Evolutionary conservation across 768 basidiomycete species (phyloP).

Genomic region (Xanthoconium purpureum): DNA sequence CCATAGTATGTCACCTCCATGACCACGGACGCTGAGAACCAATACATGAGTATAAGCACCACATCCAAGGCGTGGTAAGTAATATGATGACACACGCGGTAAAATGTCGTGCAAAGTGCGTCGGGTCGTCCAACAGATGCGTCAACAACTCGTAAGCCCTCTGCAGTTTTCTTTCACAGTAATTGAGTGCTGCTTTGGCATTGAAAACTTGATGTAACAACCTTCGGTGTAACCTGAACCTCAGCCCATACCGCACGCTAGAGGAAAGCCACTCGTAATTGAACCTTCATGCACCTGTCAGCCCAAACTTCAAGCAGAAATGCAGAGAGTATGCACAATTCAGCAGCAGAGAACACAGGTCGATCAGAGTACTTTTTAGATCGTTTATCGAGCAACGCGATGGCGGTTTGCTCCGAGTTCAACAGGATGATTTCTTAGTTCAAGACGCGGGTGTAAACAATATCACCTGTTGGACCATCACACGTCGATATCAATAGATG

Average conservation of each 20-base stretch:
- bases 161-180: slow-evolving; percentile 14
- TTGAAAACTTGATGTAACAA: slow-evolving; percentile 20
- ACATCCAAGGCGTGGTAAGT: too few species aligned
- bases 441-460: slow-evolving; percentile 29
- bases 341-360: background rate
- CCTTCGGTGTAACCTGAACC: slow-evolving; percentile 22
- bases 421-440: slow-evolving; percentile 44
- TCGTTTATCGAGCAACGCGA: slow-evolving; percentile 50
- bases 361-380: slow-evolving; percentile 47
- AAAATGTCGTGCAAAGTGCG: slow-evolving; percentile 7
- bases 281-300: slow-evolving; percentile 11
- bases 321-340: slow-evolving; percentile 1
- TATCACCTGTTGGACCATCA: background rate
- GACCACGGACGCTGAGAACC: slow-evolving; percentile 1
- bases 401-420: slow-evolving; percentile 41
- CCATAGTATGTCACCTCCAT: slow-evolving; percentile 21
- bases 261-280: slow-evolving; percentile 15
- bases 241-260: slow-evolving; percentile 19
- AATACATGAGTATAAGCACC: background rate
- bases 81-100: slow-evolving; percentile 3
- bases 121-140: slow-evolving; percentile 8
- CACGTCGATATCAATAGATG: background rate
- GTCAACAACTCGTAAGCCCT: slow-evolving; percentile 10
- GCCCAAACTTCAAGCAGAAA: background rate
- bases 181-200: slow-evolving; percentile 5